Base-by-base conservation (phyloP, 495 filamentous ascomycete genomes). In the Penicillium cinerascens region DNA sequence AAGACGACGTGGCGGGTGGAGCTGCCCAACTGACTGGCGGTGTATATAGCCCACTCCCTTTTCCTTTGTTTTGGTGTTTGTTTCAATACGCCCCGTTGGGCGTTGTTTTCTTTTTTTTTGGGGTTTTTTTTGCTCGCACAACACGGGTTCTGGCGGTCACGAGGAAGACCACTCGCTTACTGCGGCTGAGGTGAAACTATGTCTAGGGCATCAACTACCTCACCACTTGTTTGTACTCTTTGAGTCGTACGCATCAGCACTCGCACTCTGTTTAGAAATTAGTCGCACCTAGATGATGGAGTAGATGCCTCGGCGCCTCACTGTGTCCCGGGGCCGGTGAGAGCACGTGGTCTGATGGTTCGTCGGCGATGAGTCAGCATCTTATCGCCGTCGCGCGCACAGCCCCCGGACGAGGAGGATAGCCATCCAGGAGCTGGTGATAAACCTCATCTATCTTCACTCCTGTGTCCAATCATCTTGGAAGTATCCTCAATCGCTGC, bases 351-450 rank as follows among this genome's bases (percentile, higher is more conserved):
- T n/a, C n/a, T n/a, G n/a, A n/a, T n/a, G n/a, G n/a, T n/a, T n/a
- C n/a, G n/a, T 23, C 11, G 9, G 9, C 13, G n/a, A 15, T 54
- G 45, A 58, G 48, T 51, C 59, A 55, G 52, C 55, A n/a, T 20
- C 53, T 49, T 51, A 44, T 3, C 47, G 44, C 35, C 44, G 36
- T 11, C 47, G 20, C 45, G 33, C 20, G 43, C 43, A 29, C 17
- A 22, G 17, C 20, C 26, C 38, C 44, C n/a, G n/a, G n/a, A n/a
- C 42, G 27, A n/a, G 42, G 15, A n/a, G 25, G 21, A n/a, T n/a
- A 62, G 59, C 59, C 59, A 62, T 58, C 52, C 59, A 63, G 57
- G 61, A 42, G 54, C 47, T 51, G 18, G 42, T 57, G 60, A 63
- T 63, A 63, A 60, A 27, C 52, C 48, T 43, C n/a, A 23, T 33